Evolutionary conservation across 2,329 filamentous ascomycete species (phyloP).

Genomic region (Cercospora sesami): DNA sequence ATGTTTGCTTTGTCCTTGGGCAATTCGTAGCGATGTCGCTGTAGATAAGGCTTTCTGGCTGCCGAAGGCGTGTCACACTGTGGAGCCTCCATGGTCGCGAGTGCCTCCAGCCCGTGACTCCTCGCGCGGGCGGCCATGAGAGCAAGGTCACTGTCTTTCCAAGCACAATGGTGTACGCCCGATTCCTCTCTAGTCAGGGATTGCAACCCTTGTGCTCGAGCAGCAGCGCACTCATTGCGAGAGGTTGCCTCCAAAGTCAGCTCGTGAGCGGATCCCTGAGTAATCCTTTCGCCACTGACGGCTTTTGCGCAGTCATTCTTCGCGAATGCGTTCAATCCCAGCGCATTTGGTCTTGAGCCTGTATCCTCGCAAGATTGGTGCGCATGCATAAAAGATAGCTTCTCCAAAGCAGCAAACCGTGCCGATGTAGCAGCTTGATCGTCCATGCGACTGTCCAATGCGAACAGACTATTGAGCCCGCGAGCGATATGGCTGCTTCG

Average conservation of each 20-base stretch:
- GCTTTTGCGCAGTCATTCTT: constrained; percentile 2
- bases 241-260: constrained; percentile 5
- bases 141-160: constrained; percentile 6
- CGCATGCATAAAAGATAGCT: constrained; percentile 7
- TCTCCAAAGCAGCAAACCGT: constrained; percentile 5
- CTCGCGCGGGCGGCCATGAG: constrained; percentile 13
- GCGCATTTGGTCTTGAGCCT: background rate
- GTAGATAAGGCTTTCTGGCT: constrained; percentile 26
- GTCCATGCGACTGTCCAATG: constrained; percentile 2
- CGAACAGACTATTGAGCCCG: constrained; percentile 9
- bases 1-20: constrained; percentile 31
- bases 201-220: constrained; percentile 11
- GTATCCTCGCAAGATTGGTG: constrained; percentile 5
- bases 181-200: constrained; percentile 12
- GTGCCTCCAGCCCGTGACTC: constrained; percentile 20
- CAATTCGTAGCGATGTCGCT: constrained; percentile 33
- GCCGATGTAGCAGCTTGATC: constrained; percentile 8
- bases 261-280: background rate
- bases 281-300: background rate
- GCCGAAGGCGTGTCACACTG: constrained; percentile 1
- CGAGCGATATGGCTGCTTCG: background rate
- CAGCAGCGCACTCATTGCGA: constrained; percentile 8
- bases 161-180: background rate
- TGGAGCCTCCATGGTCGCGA: constrained; percentile 20
- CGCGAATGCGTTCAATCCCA: background rate